Conservation (phyloP, 495 filamentous ascomycete species). For the Cladorrhinum samala region DNA sequence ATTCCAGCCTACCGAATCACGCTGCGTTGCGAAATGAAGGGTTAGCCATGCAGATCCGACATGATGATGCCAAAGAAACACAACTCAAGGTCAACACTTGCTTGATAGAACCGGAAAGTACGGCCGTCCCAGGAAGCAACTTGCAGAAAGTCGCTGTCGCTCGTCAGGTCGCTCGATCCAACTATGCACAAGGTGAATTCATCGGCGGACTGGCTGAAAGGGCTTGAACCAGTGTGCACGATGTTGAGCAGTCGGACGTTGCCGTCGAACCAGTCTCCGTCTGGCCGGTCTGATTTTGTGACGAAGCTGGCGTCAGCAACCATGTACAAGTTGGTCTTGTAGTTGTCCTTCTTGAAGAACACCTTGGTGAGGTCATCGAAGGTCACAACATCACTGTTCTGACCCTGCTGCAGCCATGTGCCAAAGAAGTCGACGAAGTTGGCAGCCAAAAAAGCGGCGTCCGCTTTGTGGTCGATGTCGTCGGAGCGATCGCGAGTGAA, state of each 20-base stretch:
- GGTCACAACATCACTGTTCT: neutral
- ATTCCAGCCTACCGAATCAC: neutral
- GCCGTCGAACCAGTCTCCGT: neutral
- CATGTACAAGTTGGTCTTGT: neutral
- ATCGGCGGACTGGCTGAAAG: neutral
- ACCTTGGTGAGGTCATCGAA: neutral
- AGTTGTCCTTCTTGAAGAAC: neutral
- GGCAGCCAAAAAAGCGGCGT: neutral
- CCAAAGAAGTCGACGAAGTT: constrained; percentile 8
- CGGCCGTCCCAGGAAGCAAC: constrained; percentile 1
- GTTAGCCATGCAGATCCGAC: neutral
- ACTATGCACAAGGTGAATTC: constrained; percentile 6
- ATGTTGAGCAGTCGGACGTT: neutral
- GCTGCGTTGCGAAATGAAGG: neutral
- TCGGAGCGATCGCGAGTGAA: neutral
- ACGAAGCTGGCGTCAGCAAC: constrained; percentile 6
- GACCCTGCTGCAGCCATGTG: neutral
- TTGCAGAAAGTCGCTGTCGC: neutral
- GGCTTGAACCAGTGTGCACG: neutral
- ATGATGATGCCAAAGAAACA: neutral
- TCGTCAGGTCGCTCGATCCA: neutral
- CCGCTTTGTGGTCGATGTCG: neutral
- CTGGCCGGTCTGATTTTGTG: neutral
- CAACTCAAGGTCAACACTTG: too few species aligned
- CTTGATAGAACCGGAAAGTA: constrained; percentile 1